Base-by-base conservation (phyloP, 2,329 filamentous ascomycete genomes). In the Clonostachys byssicola region DNA sequence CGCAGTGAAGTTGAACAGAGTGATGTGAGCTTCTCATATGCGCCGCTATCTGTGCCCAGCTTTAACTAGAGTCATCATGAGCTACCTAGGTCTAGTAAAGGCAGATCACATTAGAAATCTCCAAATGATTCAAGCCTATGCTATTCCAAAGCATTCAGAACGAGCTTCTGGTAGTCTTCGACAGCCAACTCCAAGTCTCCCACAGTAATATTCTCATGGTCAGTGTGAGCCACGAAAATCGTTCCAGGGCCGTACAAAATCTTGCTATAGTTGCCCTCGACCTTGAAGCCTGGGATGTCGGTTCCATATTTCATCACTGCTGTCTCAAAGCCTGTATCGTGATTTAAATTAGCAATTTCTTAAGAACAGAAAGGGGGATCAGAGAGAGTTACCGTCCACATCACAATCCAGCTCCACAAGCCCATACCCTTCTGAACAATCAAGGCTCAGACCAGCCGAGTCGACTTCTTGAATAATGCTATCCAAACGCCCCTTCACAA, bases 251-350 rank as follows among this genome's bases (percentile, higher is more conserved):
- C 80, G 58, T 83, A 84, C 3, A 84, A 55, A 83, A 83, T 46
- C 73, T 74, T 30, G 23, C 23, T 30, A 5, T 30, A 30, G 9
- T 30, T 30, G 8, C 23, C 23, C 23, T 30, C 23, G 23, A 6
- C 23, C 23, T 30, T 30, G 9, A 30, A 30, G 23, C 23, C 23
- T 30, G 23, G 23, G 5, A 95, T 83, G 63, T 96, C 91, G 1
- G 91, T 95, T 7, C 89, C 91, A 58, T 95, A 95, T 59, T 92
- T 95, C 12, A 89, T 86, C 0, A 86, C 83, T 42, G 85, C 80
- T 0, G 80, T 83, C 17, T 92, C 82, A 53, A 95, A 95, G 0
- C 88, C 77, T 76, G 17, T 3, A 4, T 30, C 4, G 23, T 3
- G 10, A 9, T 9, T 30, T 8, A 3, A 47, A 43, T 61, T 46